Conservation (phyloP, 1,284 basidiomycete species). For the Cystobasidiaceae sp. region DNA sequence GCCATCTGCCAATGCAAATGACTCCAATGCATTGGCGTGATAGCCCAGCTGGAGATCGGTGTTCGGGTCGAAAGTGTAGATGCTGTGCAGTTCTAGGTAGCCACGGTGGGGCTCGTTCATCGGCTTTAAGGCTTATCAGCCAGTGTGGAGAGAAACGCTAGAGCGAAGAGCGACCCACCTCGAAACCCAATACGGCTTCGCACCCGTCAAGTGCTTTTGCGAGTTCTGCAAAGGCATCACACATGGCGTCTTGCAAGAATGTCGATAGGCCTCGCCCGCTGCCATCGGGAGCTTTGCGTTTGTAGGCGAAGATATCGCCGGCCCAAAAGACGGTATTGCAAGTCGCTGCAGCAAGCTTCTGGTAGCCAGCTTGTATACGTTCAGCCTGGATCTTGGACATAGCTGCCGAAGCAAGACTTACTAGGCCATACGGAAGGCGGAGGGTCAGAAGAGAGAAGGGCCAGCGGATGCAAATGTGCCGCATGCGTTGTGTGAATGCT, state of each 20-base stretch:
- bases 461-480: conserved; percentile 60
- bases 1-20: conserved; percentile 68
- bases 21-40: conserved; percentile 50
- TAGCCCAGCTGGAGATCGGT: conserved; percentile 85
- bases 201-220: conserved; percentile 65
- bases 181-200: conserved; percentile 79
- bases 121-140: conserved; percentile 30
- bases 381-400: neutral
- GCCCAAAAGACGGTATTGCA: conserved; percentile 48
- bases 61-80: conserved; percentile 85
- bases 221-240: conserved; percentile 69
- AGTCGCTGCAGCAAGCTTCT: conserved; percentile 62
- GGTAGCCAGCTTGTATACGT: conserved; percentile 57
- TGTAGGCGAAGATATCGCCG: conserved; percentile 64
- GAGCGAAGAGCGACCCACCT: conserved; percentile 48
- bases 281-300: conserved; percentile 25
- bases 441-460: conserved; percentile 55
- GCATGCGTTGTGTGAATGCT: conserved; percentile 68
- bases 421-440: conserved; percentile 39
- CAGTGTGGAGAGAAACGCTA: neutral
- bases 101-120: conserved; percentile 97
- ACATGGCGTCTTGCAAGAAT: conserved; percentile 75
- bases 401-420: conserved; percentile 9
- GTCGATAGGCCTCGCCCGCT: conserved; percentile 57
- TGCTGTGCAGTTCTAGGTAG: conserved; percentile 73